Conservation (phyloP, 495 filamentous ascomycete species). For the Oidiodendron maius region DNA sequence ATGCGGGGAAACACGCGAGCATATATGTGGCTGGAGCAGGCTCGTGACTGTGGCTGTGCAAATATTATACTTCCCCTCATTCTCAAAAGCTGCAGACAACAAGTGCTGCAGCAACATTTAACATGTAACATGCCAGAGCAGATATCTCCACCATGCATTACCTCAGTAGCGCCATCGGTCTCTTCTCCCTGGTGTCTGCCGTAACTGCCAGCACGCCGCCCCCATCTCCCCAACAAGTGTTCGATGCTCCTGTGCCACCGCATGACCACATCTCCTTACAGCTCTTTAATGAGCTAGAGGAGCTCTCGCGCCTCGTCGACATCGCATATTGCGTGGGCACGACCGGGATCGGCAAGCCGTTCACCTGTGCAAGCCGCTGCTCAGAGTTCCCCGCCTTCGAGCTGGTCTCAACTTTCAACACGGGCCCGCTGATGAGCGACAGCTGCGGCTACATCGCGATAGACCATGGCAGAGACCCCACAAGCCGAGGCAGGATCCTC, state of each 20-base stretch:
- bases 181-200: constrained; percentile 1
- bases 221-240: background rate
- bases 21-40: too few relatives aligned
- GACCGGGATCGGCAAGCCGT: constrained; percentile 73
- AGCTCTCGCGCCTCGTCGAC: constrained; percentile 82
- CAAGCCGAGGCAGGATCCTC: constrained; percentile 45
- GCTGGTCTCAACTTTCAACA: constrained; percentile 83
- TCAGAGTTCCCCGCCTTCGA: constrained; percentile 72
- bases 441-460: constrained; percentile 92
- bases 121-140: constrained; percentile 20
- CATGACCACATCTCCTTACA: constrained; percentile 47
- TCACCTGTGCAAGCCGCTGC: constrained; percentile 79
- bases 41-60: too few relatives aligned
- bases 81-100: too few relatives aligned
- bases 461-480: constrained; percentile 48
- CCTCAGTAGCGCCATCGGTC: constrained; percentile 9
- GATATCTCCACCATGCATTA: constrained; percentile 13
- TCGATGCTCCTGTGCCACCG: background rate
- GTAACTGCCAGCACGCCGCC: background rate
- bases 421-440: constrained; percentile 78
- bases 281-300: constrained; percentile 78
- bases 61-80: too few relatives aligned
- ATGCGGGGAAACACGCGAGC: too few relatives aligned
- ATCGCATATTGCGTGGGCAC: constrained; percentile 90
- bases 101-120: too few relatives aligned